Base-by-base conservation (phyloP, 169 alveolate genomes). In the Cryptosporidium meleagridis region DNA sequence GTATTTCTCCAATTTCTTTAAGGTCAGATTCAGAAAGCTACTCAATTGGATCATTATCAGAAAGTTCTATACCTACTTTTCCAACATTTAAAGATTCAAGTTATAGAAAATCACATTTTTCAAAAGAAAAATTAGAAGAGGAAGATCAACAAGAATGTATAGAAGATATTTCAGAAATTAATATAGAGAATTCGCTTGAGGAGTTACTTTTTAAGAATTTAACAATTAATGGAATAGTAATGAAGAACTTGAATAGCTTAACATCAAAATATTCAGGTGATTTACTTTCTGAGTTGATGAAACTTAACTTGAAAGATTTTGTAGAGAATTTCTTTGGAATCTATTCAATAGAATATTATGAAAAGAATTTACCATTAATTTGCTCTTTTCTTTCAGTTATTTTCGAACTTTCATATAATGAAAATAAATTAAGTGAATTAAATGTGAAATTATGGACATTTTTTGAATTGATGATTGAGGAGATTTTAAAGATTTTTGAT, bases 361-460 rank as follows among this genome's bases (percentile, higher is more conserved):
- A 55, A 33, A 21, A 12, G 14, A 53, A n/a, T 41, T 2, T 73
- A 18, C 85, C 71, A 73, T 23, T 31, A 14, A 52, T 33, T 7
- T 73, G 86, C 14, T 23, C 41, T 18, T 73, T 73, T 73, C 55
- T 73, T 73, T 73, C 70, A 23, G 21, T 35, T 31, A 16, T 73
- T 23, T 55, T 73, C 18, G 70, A 73, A 41, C 52, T 73, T 31
- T 73, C 70, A 10, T 73, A 33, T 18, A 73, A 58, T 37, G 71
- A 73, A 58, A 59, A 59, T 35, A 59, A 73, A 9, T 16, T 73
- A 41, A 53, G 26, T n/a, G 33, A 55, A 14, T 29, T 55, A 26
- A 41, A 73, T 35, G 9, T 35, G 16, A n/a, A 55, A 35, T 55
- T 73, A 16, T 73, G 86, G 86, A 18, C n/a, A 18, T 53, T 73